These are phyloP conservation scores for Chiua sp. DNA, from an alignment of 1,284 basidiomycete genomes.

Conservation along the genomic window DNA sequence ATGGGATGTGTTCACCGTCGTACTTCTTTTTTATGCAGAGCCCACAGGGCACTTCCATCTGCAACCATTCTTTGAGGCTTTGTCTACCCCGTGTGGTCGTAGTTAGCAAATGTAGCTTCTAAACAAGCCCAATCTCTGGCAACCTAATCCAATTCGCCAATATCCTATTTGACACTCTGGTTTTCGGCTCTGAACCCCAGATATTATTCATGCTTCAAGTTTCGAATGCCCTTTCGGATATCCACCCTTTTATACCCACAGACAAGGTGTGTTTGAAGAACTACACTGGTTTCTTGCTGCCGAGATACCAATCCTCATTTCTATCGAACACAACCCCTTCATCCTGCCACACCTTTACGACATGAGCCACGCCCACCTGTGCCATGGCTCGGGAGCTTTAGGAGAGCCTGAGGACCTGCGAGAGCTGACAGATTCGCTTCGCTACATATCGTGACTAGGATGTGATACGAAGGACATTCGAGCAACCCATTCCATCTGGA, in stretches of 20 bases:
- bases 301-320: constrained; percentile 68
- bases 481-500: constrained; percentile 58
- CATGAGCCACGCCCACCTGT: constrained; percentile 54
- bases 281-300: constrained; percentile 65
- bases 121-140: constrained; percentile 49
- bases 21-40: too few species aligned
- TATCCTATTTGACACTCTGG: constrained; percentile 59
- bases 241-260: constrained; percentile 68
- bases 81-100: constrained; percentile 77
- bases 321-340: constrained; percentile 64
- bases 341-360: constrained; percentile 55
- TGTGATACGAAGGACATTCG: constrained; percentile 69
- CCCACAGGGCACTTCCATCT: too few species aligned
- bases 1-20: too few species aligned
- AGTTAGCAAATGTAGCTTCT: constrained; percentile 45
- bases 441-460: constrained; percentile 76
- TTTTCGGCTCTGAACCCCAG: constrained; percentile 58
- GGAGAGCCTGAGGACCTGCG: constrained; percentile 63
- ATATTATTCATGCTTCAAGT: constrained; percentile 47
- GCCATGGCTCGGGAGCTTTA: too few species aligned
- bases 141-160: constrained; percentile 66
- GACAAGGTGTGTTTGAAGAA: constrained; percentile 67
- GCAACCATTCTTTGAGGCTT: constrained; percentile 74
- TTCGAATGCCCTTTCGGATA: constrained; percentile 61
- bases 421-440: constrained; percentile 66